Evolutionary conservation across 495 filamentous ascomycete species (phyloP), one percentile per base, ranked within the genome.

Genomic region (Hypomontagnella monticulosa): DNA sequence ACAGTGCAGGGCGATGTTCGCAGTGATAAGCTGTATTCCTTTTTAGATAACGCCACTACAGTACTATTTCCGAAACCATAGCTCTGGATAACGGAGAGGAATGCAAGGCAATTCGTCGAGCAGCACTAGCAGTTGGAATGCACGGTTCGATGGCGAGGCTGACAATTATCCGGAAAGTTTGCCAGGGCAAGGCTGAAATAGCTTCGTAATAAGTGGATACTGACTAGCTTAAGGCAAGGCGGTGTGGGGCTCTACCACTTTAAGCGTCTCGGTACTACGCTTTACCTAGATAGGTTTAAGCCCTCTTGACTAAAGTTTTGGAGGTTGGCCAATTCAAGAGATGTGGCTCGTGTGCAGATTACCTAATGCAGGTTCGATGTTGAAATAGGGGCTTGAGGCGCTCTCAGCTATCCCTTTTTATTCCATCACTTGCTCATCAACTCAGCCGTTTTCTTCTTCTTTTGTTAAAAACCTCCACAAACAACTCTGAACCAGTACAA

Each of bases 101-200:
- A 41, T 14, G 19, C 10, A 2, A 36, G 23, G 53, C 50, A 59
- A 52, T 54, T 44, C 50, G 41, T 47, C 23, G 41, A 37, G 38
- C 6, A 27, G 37, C 12, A 44, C 5, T 46, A 11, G 0, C 14
- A 4, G 32, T 38, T 33, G 36, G 38, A 58, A 38, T 50, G 46
- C 47, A 54, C 38, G 19, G 48, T 15, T 56, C 23, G 20, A 50
- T 43, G 60, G 55, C 66, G 56, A 69, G 66, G 66, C 66, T 69
- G 66, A 69, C 51, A 58, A 65, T 66, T 66, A 61, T 57, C 52
- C 43, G 61, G 66, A 66, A 69, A 69, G 49, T 69, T 69, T 66
- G 56, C 23, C 42, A 52, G 55, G 49, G 16, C 66, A 40, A 69
- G 66, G 66, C 66, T 69, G 63, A 66, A 57, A 52, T 58, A 58